Evolutionary conservation across 2,329 filamentous ascomycete species (phyloP).

Genomic region (Juglanconis oblonga): DNA sequence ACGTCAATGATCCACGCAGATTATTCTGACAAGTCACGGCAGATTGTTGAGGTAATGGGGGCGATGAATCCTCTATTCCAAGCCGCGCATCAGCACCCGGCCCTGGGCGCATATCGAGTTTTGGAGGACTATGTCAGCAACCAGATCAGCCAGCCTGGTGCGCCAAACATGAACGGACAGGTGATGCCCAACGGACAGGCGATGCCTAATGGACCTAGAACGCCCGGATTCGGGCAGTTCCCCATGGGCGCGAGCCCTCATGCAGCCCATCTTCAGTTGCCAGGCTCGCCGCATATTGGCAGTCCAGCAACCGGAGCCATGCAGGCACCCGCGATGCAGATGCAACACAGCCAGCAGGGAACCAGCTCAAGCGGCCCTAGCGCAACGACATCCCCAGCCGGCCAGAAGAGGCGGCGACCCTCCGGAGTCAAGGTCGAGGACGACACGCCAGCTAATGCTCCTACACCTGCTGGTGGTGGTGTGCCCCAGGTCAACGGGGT

Average conservation of each 20-base stretch:
- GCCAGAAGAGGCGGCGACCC: constrained; percentile 56
- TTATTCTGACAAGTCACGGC: constrained; percentile 25
- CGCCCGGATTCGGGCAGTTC: constrained; percentile 56
- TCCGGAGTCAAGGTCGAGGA: constrained; percentile 58
- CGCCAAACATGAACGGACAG: constrained; percentile 46
- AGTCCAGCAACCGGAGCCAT: constrained; percentile 62
- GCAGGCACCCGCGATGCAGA: constrained; percentile 64
- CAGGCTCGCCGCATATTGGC: constrained; percentile 59
- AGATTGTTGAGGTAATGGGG: constrained; percentile 65
- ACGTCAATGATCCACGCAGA: not conserved
- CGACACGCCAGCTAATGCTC: constrained; percentile 44
- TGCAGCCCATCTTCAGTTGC: constrained; percentile 56
- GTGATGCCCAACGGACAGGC: constrained; percentile 38
- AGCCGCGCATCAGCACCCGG: constrained; percentile 37
- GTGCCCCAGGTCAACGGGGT: constrained; percentile 51
- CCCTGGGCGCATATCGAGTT: constrained; percentile 54
- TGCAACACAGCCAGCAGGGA: constrained; percentile 66
- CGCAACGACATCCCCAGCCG: constrained; percentile 63
- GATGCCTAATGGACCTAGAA: constrained; percentile 37
- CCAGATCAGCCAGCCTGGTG: constrained; percentile 38
- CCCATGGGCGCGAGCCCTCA: constrained; percentile 59
- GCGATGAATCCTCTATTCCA: constrained; percentile 63
- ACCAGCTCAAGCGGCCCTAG: constrained; percentile 64
- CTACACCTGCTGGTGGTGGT: constrained; percentile 40
- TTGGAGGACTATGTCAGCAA: constrained; percentile 58